Base-by-base conservation (phyloP, 495 filamentous ascomycete genomes). In the Xylaria castorea region DNA sequence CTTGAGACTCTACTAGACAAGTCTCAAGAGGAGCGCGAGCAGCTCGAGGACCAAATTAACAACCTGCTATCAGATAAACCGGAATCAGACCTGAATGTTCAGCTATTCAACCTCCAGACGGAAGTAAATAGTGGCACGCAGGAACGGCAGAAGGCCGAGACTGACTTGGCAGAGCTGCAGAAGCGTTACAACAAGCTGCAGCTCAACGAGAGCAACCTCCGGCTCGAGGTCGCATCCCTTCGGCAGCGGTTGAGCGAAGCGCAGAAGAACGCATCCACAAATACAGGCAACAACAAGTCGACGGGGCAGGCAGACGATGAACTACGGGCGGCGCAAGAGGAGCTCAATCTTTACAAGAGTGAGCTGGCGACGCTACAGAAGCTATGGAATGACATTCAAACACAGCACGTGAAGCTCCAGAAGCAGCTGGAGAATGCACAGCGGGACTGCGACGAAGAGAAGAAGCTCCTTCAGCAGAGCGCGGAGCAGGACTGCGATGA, bases 391-490 rank as follows among this genome's bases (percentile, higher is more conserved):
- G 67, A 70, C 18, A 38, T 70, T 1, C 55, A 61, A 36, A 70
- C 55, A 22, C 55, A 61, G 50, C 67, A 61, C 53, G 20, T 61
- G 2, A 1, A 61, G 42, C 27, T 48, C 70, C 77, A 79, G 74
- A 57, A 62, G 38, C 68, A 60, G 51, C 27, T 42, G 22, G 34
- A 68, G 34, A 36, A 32, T 27, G 50, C 44, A 30, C 6, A 66
- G 14, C 53, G 63, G 42, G 68, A 66, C 16, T 70, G 71, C 58
- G 66, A 76, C 12, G 36, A 60, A 0, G 46, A 70, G 61, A 74
- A 75, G 77, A 73, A 71, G 70, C 42, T 46, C 53, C 71, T 76
- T 53, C 64, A 62, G 66, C 60, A 68, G 34, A 36, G 38, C 34
- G 50, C 44, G 46, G 2, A 63, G 20, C 53, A 70, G 34, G 71